phyloP scores from a whole-genome alignment of 2,329 filamentous ascomycete species.

The Elsinoe fawcettii region DNA sequence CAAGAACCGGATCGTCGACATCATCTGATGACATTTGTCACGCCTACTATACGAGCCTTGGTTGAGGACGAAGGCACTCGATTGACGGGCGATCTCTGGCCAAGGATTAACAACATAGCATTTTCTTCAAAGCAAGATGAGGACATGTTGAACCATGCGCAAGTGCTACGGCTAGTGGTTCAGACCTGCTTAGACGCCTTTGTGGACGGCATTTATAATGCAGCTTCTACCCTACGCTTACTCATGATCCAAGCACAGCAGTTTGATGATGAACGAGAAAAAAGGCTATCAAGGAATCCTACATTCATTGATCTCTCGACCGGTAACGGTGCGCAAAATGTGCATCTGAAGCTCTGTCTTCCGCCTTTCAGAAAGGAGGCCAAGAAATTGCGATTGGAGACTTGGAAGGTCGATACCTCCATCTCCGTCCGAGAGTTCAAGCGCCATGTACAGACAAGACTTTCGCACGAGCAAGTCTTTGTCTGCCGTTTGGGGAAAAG shows the following conservation, averaged over 20 bases:
- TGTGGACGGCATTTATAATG: not conserved
- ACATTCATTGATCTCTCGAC: not conserved
- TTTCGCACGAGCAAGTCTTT: not conserved
- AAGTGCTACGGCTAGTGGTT: not conserved
- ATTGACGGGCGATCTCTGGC: not conserved
- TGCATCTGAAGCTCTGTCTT: not conserved
- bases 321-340: not conserved
- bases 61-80: not conserved
- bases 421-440: not conserved
- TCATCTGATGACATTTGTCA: not conserved
- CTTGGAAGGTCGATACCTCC: not conserved
- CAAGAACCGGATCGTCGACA: not conserved
- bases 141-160: not conserved
- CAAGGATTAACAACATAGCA: not conserved
- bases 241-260: not conserved
- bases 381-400: not conserved
- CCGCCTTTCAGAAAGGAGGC: not conserved
- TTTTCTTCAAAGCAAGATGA: not conserved
- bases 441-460: not conserved
- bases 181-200: not conserved
- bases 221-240: not conserved
- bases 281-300: not conserved
- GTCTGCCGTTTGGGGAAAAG: not conserved
- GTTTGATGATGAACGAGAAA: not conserved
- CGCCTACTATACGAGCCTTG: not conserved